Conservation (phyloP, 495 filamentous ascomycete genomes). For the Tetracladium setigerum region DNA sequence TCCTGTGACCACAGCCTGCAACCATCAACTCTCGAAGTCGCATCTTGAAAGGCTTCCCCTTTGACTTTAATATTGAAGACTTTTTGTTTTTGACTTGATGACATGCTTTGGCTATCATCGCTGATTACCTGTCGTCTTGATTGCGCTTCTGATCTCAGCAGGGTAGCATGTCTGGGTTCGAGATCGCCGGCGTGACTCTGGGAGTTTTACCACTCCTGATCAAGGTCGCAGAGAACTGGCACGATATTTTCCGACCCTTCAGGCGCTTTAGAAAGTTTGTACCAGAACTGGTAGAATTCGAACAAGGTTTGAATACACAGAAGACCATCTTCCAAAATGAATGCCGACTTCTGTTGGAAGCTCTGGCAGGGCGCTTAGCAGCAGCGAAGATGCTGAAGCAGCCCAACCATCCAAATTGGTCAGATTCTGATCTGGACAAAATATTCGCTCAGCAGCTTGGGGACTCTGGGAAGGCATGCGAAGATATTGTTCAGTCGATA, state of each 20-base stretch:
- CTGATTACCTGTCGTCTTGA: too few species aligned
- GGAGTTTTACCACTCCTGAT: constrained; percentile 24
- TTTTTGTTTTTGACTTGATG: too few species aligned
- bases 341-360: constrained; percentile 6
- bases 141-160: too few species aligned
- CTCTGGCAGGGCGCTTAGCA: neutral
- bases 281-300: constrained; percentile 3
- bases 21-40: too few species aligned
- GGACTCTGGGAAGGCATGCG: constrained; percentile 5
- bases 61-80: too few species aligned
- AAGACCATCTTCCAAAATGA: constrained; percentile 16
- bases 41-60: too few species aligned
- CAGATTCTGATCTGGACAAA: constrained; percentile 5
- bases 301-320: constrained; percentile 9
- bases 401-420: constrained; percentile 2
- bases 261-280: constrained; percentile 12
- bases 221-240: constrained; percentile 22
- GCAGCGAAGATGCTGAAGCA: constrained; percentile 11
- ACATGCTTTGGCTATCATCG: too few species aligned
- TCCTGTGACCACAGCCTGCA: too few species aligned
- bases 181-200: constrained; percentile 19
- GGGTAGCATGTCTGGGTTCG: constrained; percentile 6
- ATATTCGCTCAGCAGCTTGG: constrained; percentile 9
- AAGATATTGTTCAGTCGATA: constrained; percentile 4
- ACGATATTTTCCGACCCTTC: constrained; percentile 23